Evolutionary conservation across 148 eudicot species (phyloP).

Genomic region (Salicornia ramosissima): DNA sequence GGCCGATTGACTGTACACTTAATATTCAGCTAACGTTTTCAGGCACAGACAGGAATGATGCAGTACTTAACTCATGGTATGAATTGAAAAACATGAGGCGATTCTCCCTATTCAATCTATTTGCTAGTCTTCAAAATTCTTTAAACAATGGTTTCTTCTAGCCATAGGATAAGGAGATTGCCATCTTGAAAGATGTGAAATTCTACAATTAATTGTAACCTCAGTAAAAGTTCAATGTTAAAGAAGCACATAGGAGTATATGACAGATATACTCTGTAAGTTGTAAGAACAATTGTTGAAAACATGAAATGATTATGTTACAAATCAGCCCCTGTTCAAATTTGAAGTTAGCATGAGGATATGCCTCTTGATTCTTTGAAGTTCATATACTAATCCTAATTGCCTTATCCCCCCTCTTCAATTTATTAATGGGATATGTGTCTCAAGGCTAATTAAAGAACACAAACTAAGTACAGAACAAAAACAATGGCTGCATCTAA

Average conservation of each 20-base stretch:
- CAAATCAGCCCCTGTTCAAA: too few species aligned
- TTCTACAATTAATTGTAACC: too few species aligned
- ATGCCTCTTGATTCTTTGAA: too few species aligned
- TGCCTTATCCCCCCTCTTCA: too few species aligned
- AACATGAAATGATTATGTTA: too few species aligned
- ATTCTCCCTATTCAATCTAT: constrained; percentile 52
- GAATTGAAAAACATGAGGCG: constrained; percentile 62
- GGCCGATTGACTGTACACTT: constrained; percentile 48
- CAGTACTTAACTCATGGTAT: constrained; percentile 78
- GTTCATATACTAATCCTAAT: too few species aligned
- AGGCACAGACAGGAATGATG: constrained; percentile 63
- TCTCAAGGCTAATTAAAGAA: background rate
- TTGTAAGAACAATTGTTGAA: too few species aligned
- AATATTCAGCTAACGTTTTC: constrained; percentile 74
- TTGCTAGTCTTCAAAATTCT: constrained; percentile 40
- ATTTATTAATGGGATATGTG: too few species aligned
- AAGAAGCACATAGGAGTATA: too few species aligned
- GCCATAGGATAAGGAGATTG: background rate
- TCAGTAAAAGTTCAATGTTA: too few species aligned
- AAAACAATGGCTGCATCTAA: background rate
- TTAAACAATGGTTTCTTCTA: constrained; percentile 28
- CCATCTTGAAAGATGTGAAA: background rate
- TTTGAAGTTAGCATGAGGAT: too few species aligned
- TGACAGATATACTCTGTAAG: too few species aligned
- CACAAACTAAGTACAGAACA: background rate